A percentile compares a stretch with the other conserved stretches of the same genome.
Evolutionary conservation across 495 filamentous ascomycete species (phyloP).

Genomic region (Lasiosphaeris hirsuta): DNA sequence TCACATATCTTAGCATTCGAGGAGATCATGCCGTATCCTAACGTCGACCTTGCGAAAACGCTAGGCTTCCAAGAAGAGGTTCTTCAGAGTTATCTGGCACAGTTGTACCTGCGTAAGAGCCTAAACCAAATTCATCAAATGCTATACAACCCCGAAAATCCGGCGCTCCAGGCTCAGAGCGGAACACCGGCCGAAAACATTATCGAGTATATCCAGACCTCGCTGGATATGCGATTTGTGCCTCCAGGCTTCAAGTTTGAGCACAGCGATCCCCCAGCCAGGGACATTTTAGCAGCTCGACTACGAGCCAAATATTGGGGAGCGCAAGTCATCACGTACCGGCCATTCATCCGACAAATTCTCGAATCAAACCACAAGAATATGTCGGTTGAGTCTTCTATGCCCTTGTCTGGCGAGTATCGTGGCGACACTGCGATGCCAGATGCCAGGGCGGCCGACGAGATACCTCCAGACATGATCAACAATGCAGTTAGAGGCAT

Average conservation of each 20-base stretch:
- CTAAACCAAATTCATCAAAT: slow-evolving; percentile 80
- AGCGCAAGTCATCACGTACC: slow-evolving; percentile 82
- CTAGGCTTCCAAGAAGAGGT: slow-evolving; percentile 50
- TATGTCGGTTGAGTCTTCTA: slow-evolving; percentile 21
- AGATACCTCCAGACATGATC: slow-evolving; percentile 49
- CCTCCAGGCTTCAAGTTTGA: slow-evolving; percentile 57
- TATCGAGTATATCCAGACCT: slow-evolving; percentile 49
- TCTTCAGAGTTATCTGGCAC: slow-evolving; percentile 78
- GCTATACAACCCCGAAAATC: slow-evolving; percentile 64
- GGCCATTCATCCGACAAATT: slow-evolving; percentile 71
- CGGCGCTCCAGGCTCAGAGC: not conserved
- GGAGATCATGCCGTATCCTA: slow-evolving; percentile 62
- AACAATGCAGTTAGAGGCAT: slow-evolving; percentile 57
- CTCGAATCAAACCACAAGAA: slow-evolving; percentile 43
- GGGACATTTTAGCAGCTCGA: slow-evolving; percentile 77
- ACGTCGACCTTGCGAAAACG: slow-evolving; percentile 39
- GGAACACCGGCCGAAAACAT: slow-evolving; percentile 26
- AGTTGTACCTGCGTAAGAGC: slow-evolving; percentile 80
- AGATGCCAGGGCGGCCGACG: slow-evolving; percentile 22
- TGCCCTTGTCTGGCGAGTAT: too few species aligned
- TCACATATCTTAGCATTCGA: slow-evolving; percentile 73
- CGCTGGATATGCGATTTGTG: slow-evolving; percentile 42
- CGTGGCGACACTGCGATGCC: slow-evolving; percentile 1
- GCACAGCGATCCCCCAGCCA: slow-evolving; percentile 61
- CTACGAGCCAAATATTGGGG: slow-evolving; percentile 94